phyloP scores from a whole-genome alignment of 768 basidiomycete genomes.

The Kwoniella heveanensis region DNA sequence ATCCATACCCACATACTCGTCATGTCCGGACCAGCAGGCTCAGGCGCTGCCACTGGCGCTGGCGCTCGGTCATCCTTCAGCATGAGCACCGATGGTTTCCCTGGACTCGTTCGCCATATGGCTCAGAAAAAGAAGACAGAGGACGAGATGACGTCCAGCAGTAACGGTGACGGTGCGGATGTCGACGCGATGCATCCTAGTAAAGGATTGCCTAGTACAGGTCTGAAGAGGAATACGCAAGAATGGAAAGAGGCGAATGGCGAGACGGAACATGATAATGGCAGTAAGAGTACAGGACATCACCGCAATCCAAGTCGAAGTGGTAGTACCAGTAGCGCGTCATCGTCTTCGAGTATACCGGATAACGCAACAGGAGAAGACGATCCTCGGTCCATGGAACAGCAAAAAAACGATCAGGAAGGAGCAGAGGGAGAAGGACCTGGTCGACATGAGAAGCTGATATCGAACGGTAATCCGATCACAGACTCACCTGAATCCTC shows the following conservation, averaged over 20 bases:
- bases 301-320: neutral
- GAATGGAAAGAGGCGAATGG: slow-evolving; percentile 40
- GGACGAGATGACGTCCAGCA: neutral
- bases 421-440: slow-evolving; percentile 26
- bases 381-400: slow-evolving; percentile 15
- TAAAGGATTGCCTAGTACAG: slow-evolving; percentile 40
- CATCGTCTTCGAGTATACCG: slow-evolving; percentile 36
- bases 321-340: slow-evolving; percentile 6
- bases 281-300: too few relatives aligned
- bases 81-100: slow-evolving; percentile 7
- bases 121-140: slow-evolving; percentile 16
- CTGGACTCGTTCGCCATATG: slow-evolving; percentile 12
- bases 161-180: neutral
- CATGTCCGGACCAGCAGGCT: slow-evolving; percentile 26
- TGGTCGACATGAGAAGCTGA: slow-evolving; percentile 33
- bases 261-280: slow-evolving; percentile 9
- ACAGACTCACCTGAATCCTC: slow-evolving; percentile 25
- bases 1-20: neutral
- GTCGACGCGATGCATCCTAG: slow-evolving; percentile 19
- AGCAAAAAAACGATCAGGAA: slow-evolving; percentile 22
- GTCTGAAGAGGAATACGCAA: slow-evolving; percentile 42
- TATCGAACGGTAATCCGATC: slow-evolving; percentile 20
- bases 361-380: slow-evolving; percentile 26
- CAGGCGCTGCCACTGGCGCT: slow-evolving; percentile 15
- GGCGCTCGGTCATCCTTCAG: neutral